Base-by-base conservation (phyloP, 495 filamentous ascomycete genomes). In the Penicillium riverlandense region DNA sequence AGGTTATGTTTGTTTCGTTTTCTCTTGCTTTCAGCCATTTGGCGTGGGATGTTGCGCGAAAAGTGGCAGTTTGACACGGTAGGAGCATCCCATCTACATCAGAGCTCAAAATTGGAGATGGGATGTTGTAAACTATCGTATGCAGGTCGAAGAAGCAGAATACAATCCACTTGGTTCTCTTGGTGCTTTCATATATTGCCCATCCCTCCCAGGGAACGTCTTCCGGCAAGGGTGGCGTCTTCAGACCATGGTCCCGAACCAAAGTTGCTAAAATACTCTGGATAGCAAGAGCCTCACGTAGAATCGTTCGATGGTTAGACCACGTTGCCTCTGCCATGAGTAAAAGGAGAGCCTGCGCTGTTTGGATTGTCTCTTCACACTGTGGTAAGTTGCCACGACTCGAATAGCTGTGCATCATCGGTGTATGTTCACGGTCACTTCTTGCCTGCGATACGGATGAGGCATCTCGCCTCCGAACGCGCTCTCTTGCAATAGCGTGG, bases 101-200 rank as follows among this genome's bases (percentile, higher is more conserved):
- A 1, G 42, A 49, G 44, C 52, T 58, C 8, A 60, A 39, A 11
- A 69, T 61, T 8, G 58, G 42, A 1, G 66, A 58, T 8, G 66
- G 62, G 8, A 52, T 54, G 31, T 61, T 56, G 14, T 59, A 66
- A n/a, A 59, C 48, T 32, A 65, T 65, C 10, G 41, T 50, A 29
- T 67, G 64, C 1, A 66, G 41, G 30, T 60, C 59, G 41, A 60
- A 62, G 22, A 65, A 52, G 38, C 54, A 53, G 31, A 56, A 57
- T 49, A 55, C 55, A 0, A 59, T 54, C 7, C 51, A 38, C 7
- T 60, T 46, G 1, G 66, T 68, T 35, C 66, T 55, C 8, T 43
- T 42, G 6, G 40, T 46, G 4, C 52, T 47, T 36, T 70, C 62
- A 11, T 34, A 14, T 8, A 38, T 10, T 6, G 57, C 49, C 62